Percentiles rank a stretch among this genome's conserved stretches.
Evolutionary conservation across 345 rosid genomes (phyloP).

Genomic region (Euphorbia peplus): DNA sequence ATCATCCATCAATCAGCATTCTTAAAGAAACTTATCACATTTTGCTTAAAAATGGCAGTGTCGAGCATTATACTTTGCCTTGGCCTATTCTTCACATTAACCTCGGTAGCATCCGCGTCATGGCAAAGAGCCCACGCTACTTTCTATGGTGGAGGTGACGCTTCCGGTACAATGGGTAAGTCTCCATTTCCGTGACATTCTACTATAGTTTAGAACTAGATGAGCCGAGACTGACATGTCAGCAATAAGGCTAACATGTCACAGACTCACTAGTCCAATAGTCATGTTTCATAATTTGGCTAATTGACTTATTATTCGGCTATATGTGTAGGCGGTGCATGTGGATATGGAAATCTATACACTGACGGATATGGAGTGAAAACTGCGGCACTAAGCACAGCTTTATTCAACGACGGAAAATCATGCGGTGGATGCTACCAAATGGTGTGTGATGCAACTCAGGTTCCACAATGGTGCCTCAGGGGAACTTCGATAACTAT

Average conservation of each 20-base stretch:
- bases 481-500: conserved; percentile 18
- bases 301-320: not conserved
- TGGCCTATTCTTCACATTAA: conserved; percentile 23
- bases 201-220: too few relatives aligned
- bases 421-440: conserved; percentile 31
- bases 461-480: conserved; percentile 27
- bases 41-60: conserved; percentile 27
- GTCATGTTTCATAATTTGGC: too few relatives aligned
- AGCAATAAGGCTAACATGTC: too few relatives aligned
- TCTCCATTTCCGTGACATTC: not conserved
- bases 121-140: conserved; percentile 33
- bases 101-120: conserved; percentile 18
- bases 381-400: conserved; percentile 30
- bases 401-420: conserved; percentile 30
- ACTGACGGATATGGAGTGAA: conserved; percentile 26
- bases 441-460: conserved; percentile 13
- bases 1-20: too few relatives aligned
- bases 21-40: too few relatives aligned
- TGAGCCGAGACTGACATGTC: too few relatives aligned
- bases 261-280: too few relatives aligned
- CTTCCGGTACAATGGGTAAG: conserved; percentile 35
- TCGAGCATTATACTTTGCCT: conserved; percentile 24
- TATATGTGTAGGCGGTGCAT: conserved; percentile 22
- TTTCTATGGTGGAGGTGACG: conserved; percentile 28
- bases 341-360: conserved; percentile 32